These are phyloP conservation scores for Trametes sp. DNA, from an alignment of 1,284 basidiomycete species.

Conservation along the genomic window DNA sequence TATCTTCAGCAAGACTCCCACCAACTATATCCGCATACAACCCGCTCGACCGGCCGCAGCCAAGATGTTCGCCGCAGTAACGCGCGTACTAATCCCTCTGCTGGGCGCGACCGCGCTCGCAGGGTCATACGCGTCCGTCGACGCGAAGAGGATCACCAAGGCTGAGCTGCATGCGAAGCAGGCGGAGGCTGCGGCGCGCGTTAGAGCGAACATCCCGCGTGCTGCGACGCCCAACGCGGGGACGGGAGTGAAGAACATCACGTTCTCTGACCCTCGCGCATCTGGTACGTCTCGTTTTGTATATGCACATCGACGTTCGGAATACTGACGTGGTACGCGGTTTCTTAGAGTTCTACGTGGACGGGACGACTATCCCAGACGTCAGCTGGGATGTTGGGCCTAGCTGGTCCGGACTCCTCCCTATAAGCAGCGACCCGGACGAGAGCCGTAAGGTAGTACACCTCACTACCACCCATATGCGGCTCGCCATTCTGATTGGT, in stretches of 20 bases:
- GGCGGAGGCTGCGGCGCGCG: constrained; percentile 33
- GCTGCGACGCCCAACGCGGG: neutral
- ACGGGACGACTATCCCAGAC: constrained; percentile 70
- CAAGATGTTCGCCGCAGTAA: constrained; percentile 15
- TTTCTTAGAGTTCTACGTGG: constrained; percentile 70
- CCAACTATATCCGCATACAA: too few relatives aligned
- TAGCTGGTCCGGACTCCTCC: constrained; percentile 77
- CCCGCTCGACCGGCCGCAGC: too few relatives aligned
- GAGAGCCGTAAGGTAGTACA: constrained; percentile 69
- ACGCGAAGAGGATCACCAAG: constrained; percentile 34
- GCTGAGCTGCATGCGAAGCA: constrained; percentile 37
- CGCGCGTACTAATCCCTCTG: constrained; percentile 12
- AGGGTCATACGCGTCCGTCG: constrained; percentile 1
- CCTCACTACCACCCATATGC: neutral
- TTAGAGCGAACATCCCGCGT: constrained; percentile 28
- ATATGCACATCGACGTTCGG: neutral
- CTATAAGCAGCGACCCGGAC: constrained; percentile 65
- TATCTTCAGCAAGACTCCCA: too few relatives aligned
- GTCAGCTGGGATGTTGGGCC: constrained; percentile 80
- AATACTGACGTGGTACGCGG: neutral
- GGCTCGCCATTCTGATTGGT: too few relatives aligned
- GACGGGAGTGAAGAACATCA: constrained; percentile 63
- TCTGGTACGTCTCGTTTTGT: constrained; percentile 51
- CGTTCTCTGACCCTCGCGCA: constrained; percentile 73
- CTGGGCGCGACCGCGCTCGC: constrained; percentile 15